These are phyloP conservation scores for Candida insectorum DNA, from an alignment of 805 yeast species.

Conservation along the genomic window DNA sequence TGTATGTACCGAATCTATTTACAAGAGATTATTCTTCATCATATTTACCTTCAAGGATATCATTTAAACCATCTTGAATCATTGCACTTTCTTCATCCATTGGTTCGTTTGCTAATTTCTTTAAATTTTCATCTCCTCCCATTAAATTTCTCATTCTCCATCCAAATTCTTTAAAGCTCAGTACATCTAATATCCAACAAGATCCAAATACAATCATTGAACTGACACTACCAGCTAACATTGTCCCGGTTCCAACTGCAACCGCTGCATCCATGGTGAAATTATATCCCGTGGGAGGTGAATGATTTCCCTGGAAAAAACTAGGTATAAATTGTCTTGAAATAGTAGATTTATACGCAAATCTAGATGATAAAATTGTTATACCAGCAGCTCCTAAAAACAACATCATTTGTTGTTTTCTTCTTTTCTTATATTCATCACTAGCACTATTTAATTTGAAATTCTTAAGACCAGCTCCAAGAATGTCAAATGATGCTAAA, in stretches of 20 bases:
- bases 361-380: constrained; percentile 67
- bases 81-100: constrained; percentile 57
- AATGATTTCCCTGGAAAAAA: constrained; percentile 79
- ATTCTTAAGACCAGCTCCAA: too few species aligned
- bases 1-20: too few species aligned
- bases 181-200: constrained; percentile 78
- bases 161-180: constrained; percentile 67
- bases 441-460: constrained; percentile 35
- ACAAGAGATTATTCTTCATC: constrained; percentile 16
- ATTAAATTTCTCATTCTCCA: constrained; percentile 57
- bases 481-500: neutral
- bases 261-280: constrained; percentile 79
- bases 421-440: constrained; percentile 54
- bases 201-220: constrained; percentile 72
- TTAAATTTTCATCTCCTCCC: constrained; percentile 66
- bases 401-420: constrained; percentile 67
- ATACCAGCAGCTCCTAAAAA: constrained; percentile 72
- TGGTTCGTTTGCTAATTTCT: constrained; percentile 36
- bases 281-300: constrained; percentile 73
- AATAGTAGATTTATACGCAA: constrained; percentile 72
- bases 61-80: constrained; percentile 54
- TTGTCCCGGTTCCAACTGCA: constrained; percentile 79
- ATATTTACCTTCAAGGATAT: constrained; percentile 45
- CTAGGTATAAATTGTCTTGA: constrained; percentile 72
- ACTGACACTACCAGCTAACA: constrained; percentile 67